Percentiles rank a stretch among this genome's conserved stretches.
phyloP scores from a whole-genome alignment of 495 filamentous ascomycete genomes.

The Thermothielavioides terrestris region DNA sequence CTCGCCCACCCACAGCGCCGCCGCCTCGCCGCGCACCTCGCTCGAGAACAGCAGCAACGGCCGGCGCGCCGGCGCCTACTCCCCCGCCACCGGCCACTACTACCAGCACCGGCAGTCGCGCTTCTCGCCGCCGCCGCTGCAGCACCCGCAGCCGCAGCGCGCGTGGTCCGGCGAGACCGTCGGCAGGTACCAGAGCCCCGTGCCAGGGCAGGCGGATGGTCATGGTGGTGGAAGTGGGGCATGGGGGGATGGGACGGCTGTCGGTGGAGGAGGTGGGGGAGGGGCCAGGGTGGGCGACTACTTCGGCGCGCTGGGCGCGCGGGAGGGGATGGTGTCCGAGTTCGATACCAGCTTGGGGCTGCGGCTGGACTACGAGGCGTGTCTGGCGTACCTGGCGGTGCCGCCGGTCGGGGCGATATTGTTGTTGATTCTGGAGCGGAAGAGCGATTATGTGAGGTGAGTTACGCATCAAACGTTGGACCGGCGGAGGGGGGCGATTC shows the following conservation, averaged over 20 bases:
- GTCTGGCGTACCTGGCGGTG: slow-evolving; percentile 77
- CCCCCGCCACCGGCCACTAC: slow-evolving; percentile 26
- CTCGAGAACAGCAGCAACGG: slow-evolving; percentile 21
- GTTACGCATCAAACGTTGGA: slow-evolving; percentile 24
- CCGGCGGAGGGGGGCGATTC: not conserved
- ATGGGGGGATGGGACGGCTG: not conserved
- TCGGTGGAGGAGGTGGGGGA: slow-evolving; percentile 7
- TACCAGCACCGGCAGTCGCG: slow-evolving; percentile 30
- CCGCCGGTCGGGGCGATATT: slow-evolving; percentile 83
- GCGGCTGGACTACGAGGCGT: slow-evolving; percentile 72
- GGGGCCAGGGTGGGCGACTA: slow-evolving; percentile 27
- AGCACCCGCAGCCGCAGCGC: slow-evolving; percentile 44
- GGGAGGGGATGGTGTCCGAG: slow-evolving; percentile 41
- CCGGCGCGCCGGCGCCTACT: slow-evolving; percentile 35
- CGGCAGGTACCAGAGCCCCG: slow-evolving; percentile 18
- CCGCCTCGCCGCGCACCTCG: slow-evolving; percentile 46
- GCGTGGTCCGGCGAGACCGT: slow-evolving; percentile 34
- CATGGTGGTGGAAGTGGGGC: not conserved
- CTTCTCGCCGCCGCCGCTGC: slow-evolving; percentile 37
- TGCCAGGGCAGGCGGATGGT: not conserved
- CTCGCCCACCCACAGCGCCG: slow-evolving; percentile 47
- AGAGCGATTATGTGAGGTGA: slow-evolving; percentile 93
- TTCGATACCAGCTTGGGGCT: slow-evolving; percentile 66
- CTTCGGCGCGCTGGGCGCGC: slow-evolving; percentile 24
- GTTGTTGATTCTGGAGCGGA: slow-evolving; percentile 77